Evolutionary conservation across 805 yeast genomes (phyloP), one percentile per base, ranked within the genome.

Genomic region (Saccharomycopsis sp.): DNA sequence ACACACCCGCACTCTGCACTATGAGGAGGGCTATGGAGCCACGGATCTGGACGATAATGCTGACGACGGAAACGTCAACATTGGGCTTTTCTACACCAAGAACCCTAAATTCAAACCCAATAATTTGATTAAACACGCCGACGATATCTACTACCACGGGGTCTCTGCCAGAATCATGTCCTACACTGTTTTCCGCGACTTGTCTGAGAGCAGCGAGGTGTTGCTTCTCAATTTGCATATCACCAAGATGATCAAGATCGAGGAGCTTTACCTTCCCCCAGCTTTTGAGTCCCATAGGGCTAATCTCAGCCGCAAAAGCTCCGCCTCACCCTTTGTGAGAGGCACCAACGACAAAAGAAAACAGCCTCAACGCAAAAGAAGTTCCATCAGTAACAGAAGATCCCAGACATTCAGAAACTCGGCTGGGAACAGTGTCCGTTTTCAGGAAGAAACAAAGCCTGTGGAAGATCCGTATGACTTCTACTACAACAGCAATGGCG

Each of bases 141-240:
- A n/a, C 18, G 61, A 60, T 50, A 54, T 60, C 41, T 29, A 60
- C 40, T 12, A 46, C 24, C 47, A 54, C 16, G 62, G 62, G 9
- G 62, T 60, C 5, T 12, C 47, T 2, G 62, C 60, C 5, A 48
- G 21, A 20, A 51, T 60, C 20, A n/a, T 40, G 7, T 54, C 57
- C 18, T 60, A 44, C 29, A 52, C 48, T 3, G 24, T 51, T 9
- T 48, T 51, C 23, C 47, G 46, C 20, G 56, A 55, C 46, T 29
- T 48, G 12, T 44, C 54, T 7, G 52, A 21, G 15, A 23, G 46
- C 29, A 24, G 12, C n/a, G 59, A 58, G 24, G 51, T 55, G 5
- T 40, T 59, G 21, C 18, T 40, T 9, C 21, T 59, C 9, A 50
- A 59, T 34, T n/a, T 59, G 8, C 59, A 59, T 18, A 44, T 56